A percentile compares a stretch with the other conserved stretches of the same genome.
Evolutionary conservation across 2,329 filamentous ascomycete genomes (phyloP).

Genomic region (Cephalotrichum gorgonifer): DNA sequence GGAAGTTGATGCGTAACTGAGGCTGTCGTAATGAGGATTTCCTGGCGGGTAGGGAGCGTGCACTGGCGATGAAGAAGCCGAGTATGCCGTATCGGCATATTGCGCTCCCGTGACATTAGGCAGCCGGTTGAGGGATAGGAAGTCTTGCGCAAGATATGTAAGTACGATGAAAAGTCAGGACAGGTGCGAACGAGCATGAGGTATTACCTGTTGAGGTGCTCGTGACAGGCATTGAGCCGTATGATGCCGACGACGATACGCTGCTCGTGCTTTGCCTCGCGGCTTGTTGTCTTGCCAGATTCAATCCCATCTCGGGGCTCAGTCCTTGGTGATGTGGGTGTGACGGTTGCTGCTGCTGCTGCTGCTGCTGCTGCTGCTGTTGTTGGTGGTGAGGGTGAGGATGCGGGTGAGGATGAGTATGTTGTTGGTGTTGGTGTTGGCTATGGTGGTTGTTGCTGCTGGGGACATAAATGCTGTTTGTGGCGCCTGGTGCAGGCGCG

Average conservation of each 20-base stretch:
- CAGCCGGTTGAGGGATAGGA: conserved; percentile 58
- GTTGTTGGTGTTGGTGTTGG: conserved; percentile 8
- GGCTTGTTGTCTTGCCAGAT: conserved; percentile 33
- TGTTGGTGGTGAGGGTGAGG: too few relatives aligned
- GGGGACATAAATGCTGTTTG: conserved; percentile 52
- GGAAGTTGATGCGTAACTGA: conserved; percentile 63
- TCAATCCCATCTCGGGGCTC: conserved; percentile 47
- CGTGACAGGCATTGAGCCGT: conserved; percentile 61
- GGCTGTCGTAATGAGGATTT: conserved; percentile 61
- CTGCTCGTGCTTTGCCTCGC: conserved; percentile 45
- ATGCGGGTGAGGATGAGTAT: too few relatives aligned
- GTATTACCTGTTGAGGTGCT: conserved; percentile 64
- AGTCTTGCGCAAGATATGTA: conserved; percentile 58
- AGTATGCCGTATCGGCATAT: conserved; percentile 61
- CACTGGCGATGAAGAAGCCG: conserved; percentile 52
- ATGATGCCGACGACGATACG: conserved; percentile 52
- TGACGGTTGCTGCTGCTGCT: background rate
- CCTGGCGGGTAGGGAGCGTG: conserved; percentile 55
- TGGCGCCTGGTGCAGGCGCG: conserved; percentile 37
- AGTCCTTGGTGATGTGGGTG: conserved; percentile 22
- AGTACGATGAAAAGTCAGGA: conserved; percentile 44
- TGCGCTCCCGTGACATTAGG: conserved; percentile 49
- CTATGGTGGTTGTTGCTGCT: conserved; percentile 27
- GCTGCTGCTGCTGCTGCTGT: background rate
- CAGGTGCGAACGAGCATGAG: too few relatives aligned